Percentiles rank a stretch among this genome's conserved stretches.
Conservation (phyloP, 1,139 yeast genomes). For the Lodderomyces oxycetoniae region DNA sequence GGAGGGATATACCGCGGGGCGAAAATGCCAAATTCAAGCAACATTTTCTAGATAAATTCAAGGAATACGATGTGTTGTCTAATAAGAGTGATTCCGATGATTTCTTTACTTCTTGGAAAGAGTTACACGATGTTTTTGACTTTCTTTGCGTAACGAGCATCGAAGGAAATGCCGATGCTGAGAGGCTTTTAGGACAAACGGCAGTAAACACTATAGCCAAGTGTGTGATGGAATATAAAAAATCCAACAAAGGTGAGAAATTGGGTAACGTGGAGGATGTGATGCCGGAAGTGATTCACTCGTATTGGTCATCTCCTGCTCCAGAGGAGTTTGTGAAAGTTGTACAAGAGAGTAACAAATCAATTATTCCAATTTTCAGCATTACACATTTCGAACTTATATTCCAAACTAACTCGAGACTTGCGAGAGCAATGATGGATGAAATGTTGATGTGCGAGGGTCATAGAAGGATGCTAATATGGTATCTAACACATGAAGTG, state of each 20-base stretch:
- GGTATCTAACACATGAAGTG: slow-evolving; percentile 60
- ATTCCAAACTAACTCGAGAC: slow-evolving; percentile 31
- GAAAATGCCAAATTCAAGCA: slow-evolving; percentile 30
- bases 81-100: slow-evolving; percentile 23
- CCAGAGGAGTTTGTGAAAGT: slow-evolving; percentile 22
- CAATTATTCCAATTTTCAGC: slow-evolving; percentile 40
- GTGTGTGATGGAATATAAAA: slow-evolving; percentile 38
- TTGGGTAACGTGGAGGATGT: slow-evolving; percentile 21
- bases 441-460: slow-evolving; percentile 67
- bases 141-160: slow-evolving; percentile 22
- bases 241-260: slow-evolving; percentile 4
- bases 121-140: slow-evolving; percentile 27
- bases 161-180: slow-evolving; percentile 26
- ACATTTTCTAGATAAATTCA: slow-evolving; percentile 19
- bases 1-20: slow-evolving; percentile 67
- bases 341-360: slow-evolving; percentile 23
- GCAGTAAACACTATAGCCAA: slow-evolving; percentile 49
- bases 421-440: slow-evolving; percentile 55
- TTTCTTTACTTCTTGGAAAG: slow-evolving; percentile 30
- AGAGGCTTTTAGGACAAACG: slow-evolving; percentile 33
- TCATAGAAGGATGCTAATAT: slow-evolving; percentile 55
- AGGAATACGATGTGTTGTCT: slow-evolving; percentile 16
- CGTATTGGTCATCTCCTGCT: slow-evolving; percentile 37
- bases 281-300: slow-evolving; percentile 49
- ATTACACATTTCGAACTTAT: slow-evolving; percentile 37